These are phyloP conservation scores for Teunomyces stri DNA, from an alignment of 805 yeast species.

Conservation along the genomic window DNA sequence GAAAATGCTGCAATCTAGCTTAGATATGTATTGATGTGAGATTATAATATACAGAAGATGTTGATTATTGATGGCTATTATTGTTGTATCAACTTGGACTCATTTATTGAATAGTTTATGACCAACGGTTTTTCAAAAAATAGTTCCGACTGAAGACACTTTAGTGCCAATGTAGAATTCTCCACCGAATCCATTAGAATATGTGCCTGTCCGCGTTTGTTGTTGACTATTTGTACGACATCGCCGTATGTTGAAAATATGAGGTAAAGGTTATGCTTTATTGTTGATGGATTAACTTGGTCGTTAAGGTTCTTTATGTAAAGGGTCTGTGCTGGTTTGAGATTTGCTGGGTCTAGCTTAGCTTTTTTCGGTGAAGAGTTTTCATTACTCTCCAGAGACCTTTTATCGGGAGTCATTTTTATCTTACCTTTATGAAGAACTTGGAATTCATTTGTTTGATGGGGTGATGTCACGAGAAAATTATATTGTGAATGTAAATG, in stretches of 20 bases:
- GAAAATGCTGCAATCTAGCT: conserved; percentile 48
- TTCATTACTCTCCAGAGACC: background rate
- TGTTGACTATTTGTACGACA: conserved; percentile 50
- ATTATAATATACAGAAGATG: conserved; percentile 1
- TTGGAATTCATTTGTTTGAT: background rate
- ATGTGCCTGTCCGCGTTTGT: conserved; percentile 67
- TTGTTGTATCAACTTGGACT: conserved; percentile 19
- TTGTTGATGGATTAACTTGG: conserved; percentile 41
- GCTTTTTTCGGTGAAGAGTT: conserved; percentile 6
- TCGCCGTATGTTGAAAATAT: conserved; percentile 66
- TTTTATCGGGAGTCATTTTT: conserved; percentile 3
- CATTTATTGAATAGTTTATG: conserved; percentile 37
- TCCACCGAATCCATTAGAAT: conserved; percentile 47
- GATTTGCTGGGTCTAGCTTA: conserved; percentile 9
- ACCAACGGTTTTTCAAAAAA: conserved; percentile 54
- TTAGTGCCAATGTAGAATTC: conserved; percentile 52
- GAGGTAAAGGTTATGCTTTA: conserved; percentile 55
- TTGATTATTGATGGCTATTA: background rate
- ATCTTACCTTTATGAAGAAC: background rate
- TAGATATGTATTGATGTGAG: background rate
- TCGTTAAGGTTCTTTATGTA: conserved; percentile 62
- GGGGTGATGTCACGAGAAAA: background rate
- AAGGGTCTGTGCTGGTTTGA: conserved; percentile 44
- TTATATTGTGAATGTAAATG: background rate
- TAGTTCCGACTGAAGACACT: conserved; percentile 42